Evolutionary conservation across 306 rosid species (phyloP), one percentile per base, ranked within the genome.

Genomic region (Glycine soja): DNA sequence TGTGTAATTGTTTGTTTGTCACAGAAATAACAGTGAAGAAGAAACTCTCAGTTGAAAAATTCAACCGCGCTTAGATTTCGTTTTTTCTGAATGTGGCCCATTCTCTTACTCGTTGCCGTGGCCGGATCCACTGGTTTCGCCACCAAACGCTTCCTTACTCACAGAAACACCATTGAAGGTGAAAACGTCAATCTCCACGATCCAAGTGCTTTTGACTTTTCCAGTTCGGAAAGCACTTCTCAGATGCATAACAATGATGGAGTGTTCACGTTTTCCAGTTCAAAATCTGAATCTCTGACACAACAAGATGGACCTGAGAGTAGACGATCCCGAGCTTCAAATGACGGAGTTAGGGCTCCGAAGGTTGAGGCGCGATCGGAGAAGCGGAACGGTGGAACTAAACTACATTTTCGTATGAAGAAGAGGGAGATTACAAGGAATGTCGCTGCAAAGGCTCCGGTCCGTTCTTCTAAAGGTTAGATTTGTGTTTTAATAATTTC

Each of bases 121-220:
- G 95, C 97, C 0, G 95, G 90, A 81, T 84, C 97, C 86, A 88
- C 95, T 8, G 88, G 91, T 1, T 75, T 90, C 36, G 91, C 82
- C 65, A 88, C 93, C 45, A 89, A 84, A 58, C 90, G 61, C 80
- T 73, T 89, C 59, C 78, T 84, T 69, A 70, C 10, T 4, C 72
- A 79, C 16, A 38, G 50, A n/a, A 7, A 52, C 51, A 32, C 42
- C 5, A 36, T 0, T 8, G 62, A 38, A 13, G 74, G 10, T 40
- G 72, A 66, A 16, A 51, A 50, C 15, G 67, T 10, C 53, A 62
- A 81, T 57, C 36, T 72, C 2, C 69, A 64, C 34, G 74, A 24
- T 47, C 67, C 81, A 10, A 52, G 51, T 46, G 82, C 12, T 48
- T 75, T 66, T 59, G 80, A 3, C 43, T 70, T 50, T 2, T 11